Evolutionary conservation across 2,329 filamentous ascomycete species (phyloP), one percentile per base, ranked within the genome.

Genomic region (Fonsecaea pugnacius): DNA sequence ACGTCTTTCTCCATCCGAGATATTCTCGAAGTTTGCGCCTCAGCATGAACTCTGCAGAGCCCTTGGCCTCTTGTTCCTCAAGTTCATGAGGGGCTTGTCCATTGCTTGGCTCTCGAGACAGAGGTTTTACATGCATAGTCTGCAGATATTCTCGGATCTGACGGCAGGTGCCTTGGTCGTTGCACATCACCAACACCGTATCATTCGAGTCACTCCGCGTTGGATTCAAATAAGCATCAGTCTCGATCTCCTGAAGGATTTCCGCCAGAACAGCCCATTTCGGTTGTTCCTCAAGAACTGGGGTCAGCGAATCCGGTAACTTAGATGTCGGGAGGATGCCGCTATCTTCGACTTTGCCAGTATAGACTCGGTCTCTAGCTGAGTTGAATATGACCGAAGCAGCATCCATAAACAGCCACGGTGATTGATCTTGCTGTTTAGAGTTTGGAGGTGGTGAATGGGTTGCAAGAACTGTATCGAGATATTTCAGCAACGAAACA

Each of bases 161-260:
- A 14, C 90, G 86, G 73, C 91, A 96, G 8, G 92, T 96, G 62
- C 88, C 87, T 62, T 91, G 87, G 72, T 96, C 94, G 30, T 89
- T 89, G 74, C 94, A 98, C 95, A 99, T 98, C 75, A 99, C 91
- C 36, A 99, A 80, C 56, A 96, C 92, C 2, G 91, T 91, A n/a
- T 91, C 91, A 73, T 92, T 96, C 0, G 92, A 96, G 72, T 92
- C 91, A 75, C 95, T 92, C n/a, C 83, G 79, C 8, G 83, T 80
- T 5, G 91, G 90, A 67, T 96, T 93, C 72, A 96, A 89, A 75
- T 96, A 95, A 16, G 92, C 83, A 72, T 96, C 93, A 59, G 89
- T 87, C 72, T 98, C 95, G 70, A 99, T 96, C 77, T 99, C 95
- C 68, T 94, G 89, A 4, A 99, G 79, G 0, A 97, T 89, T 62